These are phyloP conservation scores for Bocquillonia castaneifolia DNA, from an alignment of 441 rosid species.

Conservation along the genomic window DNA sequence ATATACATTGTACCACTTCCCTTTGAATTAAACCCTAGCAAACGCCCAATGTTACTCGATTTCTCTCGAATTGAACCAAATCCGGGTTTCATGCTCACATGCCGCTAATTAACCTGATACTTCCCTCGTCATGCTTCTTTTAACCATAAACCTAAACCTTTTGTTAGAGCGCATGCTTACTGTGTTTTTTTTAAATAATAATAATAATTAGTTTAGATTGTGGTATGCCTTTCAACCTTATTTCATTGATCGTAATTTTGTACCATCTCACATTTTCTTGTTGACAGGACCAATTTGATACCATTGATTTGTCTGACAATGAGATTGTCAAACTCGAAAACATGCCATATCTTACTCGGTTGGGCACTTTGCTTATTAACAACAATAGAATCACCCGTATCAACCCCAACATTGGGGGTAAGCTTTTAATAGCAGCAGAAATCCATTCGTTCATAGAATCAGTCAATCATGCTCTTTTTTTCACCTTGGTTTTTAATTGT, in stretches of 20 bases:
- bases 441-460: neutral
- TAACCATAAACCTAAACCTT: no score
- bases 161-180: no score
- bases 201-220: neutral
- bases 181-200: no score
- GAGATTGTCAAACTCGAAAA: constrained; percentile 98
- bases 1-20: no score
- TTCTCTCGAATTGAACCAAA: neutral
- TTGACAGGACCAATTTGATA: constrained; percentile 95
- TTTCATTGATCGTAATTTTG: neutral
- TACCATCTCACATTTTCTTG: neutral
- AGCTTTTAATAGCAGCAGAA: constrained; percentile 8
- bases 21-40: neutral
- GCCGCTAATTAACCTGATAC: neutral
- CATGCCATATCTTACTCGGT: constrained; percentile 75
- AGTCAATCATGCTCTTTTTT: neutral
- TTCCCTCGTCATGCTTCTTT: no score
- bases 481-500: neutral
- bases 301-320: constrained; percentile 90
- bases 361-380: constrained; percentile 82
- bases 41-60: neutral
- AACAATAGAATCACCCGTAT: constrained; percentile 92
- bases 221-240: neutral
- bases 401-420: constrained; percentile 85
- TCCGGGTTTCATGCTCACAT: neutral